phyloP scores from a whole-genome alignment of 1,284 basidiomycete genomes.

The Chalciporus sp. region DNA sequence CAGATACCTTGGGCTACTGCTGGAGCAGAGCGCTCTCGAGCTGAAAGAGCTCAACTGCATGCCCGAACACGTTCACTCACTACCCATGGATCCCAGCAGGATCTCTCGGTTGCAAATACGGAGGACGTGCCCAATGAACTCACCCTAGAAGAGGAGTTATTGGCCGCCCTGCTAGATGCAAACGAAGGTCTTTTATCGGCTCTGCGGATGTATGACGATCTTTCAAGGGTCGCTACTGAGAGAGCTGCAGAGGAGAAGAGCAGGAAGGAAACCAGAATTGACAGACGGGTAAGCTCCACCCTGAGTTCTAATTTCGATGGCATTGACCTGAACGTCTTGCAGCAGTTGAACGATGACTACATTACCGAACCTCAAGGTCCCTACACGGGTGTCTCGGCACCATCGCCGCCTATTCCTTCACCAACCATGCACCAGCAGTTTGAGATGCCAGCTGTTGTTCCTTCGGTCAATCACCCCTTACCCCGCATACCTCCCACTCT shows the following conservation, averaged over 20 bases:
- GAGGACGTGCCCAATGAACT: constrained; percentile 42
- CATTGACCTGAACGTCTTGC: neutral
- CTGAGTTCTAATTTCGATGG: neutral
- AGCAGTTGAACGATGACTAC: constrained; percentile 34
- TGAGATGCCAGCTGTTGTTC: constrained; percentile 39
- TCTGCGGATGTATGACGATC: constrained; percentile 60
- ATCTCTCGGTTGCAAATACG: constrained; percentile 22
- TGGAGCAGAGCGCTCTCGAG: constrained; percentile 65
- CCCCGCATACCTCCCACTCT: constrained; percentile 39
- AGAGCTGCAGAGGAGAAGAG: constrained; percentile 63
- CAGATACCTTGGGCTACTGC: constrained; percentile 82
- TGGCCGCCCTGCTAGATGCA: constrained; percentile 65
- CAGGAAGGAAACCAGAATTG: constrained; percentile 56
- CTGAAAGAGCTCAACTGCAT: constrained; percentile 21
- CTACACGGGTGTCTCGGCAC: constrained; percentile 31
- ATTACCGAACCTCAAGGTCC: constrained; percentile 20
- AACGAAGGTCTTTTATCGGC: constrained; percentile 58
- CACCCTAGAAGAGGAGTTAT: constrained; percentile 62
- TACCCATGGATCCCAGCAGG: constrained; percentile 23
- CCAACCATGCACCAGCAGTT: constrained; percentile 38
- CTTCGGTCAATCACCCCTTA: constrained; percentile 39
- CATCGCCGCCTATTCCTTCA: constrained; percentile 41
- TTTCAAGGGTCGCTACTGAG: constrained; percentile 66
- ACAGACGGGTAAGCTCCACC: constrained; percentile 51
- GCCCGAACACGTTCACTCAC: constrained; percentile 24